Base-by-base conservation (phyloP, 2,329 filamentous ascomycete species). In the Aspergillus thermomutatus region DNA sequence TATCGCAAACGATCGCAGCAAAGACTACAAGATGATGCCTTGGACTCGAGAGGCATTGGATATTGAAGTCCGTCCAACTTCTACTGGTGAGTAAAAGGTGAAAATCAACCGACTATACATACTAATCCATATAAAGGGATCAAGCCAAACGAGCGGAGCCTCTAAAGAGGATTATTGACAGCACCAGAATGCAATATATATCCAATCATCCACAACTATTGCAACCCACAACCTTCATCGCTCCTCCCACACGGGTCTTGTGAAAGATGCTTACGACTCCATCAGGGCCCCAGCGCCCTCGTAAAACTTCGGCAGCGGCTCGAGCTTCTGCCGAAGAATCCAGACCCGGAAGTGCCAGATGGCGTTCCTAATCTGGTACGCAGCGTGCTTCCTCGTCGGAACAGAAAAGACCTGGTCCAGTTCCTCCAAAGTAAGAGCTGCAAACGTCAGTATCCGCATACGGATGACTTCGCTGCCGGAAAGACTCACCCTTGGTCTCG, bases 401-500 rank as follows among this genome's bases (percentile, higher is more conserved):
- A 84, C 79, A 1, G 74, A 76, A 66, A 84, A 85, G 10, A 84
- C 79, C 61, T 83, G 78, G 60, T 82, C 80, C 47, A 82, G 64
- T 58, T 79, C 77, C 53, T 79, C 77, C 0, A 79, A 69, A 0
- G 76, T 78, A 9, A 76, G 66, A 52, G 67, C 72, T 37, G 31
- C 31, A n/a, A 17, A 2, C 14, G 5, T 37, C 6, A 37, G 31
- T 17, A 37, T 34, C 14, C 31, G n/a, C n/a, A 17, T 5, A 34
- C 31, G 31, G 17, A 14, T 34, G 11, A n/a, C n/a, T n/a, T n/a
- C n/a, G n/a, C n/a, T n/a, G n/a, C n/a, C n/a, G n/a, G n/a, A n/a
- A n/a, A n/a, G n/a, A 17, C 57, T 72, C 72, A 2, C 69, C 69
- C 54, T 76, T 76, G 0, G 74, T 77, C 57, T 77, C 74, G 0